Percentiles rank a stretch among this genome's conserved stretches.
phyloP scores from a whole-genome alignment of 2,329 filamentous ascomycete genomes.

The Fusarium zealandicum region DNA sequence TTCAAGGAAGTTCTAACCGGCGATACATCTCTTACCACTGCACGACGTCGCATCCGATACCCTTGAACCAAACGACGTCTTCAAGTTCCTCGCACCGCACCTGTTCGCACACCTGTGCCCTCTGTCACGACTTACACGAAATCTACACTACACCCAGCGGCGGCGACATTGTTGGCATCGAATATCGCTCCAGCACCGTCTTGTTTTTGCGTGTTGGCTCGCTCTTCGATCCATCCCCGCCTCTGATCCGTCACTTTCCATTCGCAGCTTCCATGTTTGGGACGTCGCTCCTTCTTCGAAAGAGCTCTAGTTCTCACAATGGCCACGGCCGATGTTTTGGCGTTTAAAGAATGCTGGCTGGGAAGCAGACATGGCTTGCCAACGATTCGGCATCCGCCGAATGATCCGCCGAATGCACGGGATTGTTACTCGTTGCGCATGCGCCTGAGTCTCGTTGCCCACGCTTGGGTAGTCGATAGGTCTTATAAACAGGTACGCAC shows the following conservation, averaged over 20 bases:
- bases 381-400: conserved; percentile 44
- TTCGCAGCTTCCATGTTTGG: conserved; percentile 61
- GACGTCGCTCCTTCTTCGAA: conserved; percentile 50
- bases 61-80: conserved; percentile 3
- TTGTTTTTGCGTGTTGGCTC: conserved; percentile 17
- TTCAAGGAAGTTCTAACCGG: neutral
- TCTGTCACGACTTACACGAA: conserved; percentile 30
- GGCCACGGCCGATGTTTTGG: conserved; percentile 60
- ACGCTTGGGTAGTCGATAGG: conserved; percentile 43
- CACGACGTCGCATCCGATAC: conserved; percentile 32
- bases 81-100: conserved; percentile 6
- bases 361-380: conserved; percentile 50
- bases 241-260: conserved; percentile 18
- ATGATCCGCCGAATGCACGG: conserved; percentile 42
- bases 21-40: conserved; percentile 1
- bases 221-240: conserved; percentile 17
- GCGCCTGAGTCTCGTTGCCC: conserved; percentile 45
- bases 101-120: neutral
- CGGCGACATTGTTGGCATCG: conserved; percentile 9
- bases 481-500: conserved; percentile 34
- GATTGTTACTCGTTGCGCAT: conserved; percentile 39
- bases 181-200: conserved; percentile 13
- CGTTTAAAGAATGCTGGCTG: conserved; percentile 52
- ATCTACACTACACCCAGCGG: neutral
- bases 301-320: conserved; percentile 59